Evolutionary conservation across 805 yeast genomes (phyloP).

Genomic region (Monosporozyma siamensis): DNA sequence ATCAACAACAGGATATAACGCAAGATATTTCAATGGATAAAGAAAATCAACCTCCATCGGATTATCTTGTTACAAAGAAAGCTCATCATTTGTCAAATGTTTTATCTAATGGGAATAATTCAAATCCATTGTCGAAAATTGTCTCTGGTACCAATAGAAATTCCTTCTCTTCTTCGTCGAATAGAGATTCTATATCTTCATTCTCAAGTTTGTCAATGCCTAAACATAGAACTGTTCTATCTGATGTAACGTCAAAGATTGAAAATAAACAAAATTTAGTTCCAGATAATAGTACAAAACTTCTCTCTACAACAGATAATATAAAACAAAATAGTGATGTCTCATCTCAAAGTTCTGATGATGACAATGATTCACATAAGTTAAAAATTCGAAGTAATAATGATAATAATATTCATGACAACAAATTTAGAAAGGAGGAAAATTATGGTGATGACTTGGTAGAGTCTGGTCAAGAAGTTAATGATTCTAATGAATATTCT

Average conservation of each 20-base stretch:
- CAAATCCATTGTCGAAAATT: background rate
- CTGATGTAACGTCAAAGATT: slow-evolving; percentile 28
- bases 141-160: background rate
- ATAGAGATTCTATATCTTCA: background rate
- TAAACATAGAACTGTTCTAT: slow-evolving; percentile 21
- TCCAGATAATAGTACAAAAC: background rate
- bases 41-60: background rate
- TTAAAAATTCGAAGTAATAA: background rate
- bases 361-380: background rate
- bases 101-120: background rate
- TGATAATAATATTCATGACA: background rate
- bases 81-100: background rate
- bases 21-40: background rate
- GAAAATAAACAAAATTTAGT: slow-evolving; percentile 12
- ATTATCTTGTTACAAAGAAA: background rate
- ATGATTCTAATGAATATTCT: slow-evolving; percentile 9
- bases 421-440: background rate
- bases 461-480: too few relatives aligned
- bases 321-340: background rate
- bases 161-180: background rate
- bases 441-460: background rate
- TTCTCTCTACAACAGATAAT: background rate
- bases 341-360: background rate
- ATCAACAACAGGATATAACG: background rate
- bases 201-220: background rate